phyloP scores from a whole-genome alignment of 768 basidiomycete species.

The Boletus coccyginus region DNA sequence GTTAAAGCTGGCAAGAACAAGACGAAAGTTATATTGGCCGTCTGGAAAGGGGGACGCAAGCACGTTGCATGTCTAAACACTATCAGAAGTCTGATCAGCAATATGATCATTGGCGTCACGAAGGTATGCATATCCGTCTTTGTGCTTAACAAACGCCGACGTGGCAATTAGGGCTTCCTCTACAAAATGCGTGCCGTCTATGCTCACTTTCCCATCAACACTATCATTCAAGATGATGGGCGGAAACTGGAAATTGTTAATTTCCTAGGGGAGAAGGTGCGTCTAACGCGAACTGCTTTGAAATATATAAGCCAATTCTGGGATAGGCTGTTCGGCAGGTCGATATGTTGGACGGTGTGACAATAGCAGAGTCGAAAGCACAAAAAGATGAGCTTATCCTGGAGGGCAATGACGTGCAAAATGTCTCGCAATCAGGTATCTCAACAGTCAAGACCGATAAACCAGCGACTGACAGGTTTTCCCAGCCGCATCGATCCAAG shows the following conservation, averaged over 20 bases:
- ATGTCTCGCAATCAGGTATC: slow-evolving; percentile 93
- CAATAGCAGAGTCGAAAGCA: slow-evolving; percentile 77
- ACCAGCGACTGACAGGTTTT: slow-evolving; percentile 7
- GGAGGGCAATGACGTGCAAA: slow-evolving; percentile 94
- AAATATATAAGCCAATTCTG: neutral
- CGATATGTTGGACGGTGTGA: slow-evolving; percentile 87
- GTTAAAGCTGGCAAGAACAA: slow-evolving; percentile 68
- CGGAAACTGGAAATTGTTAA: slow-evolving; percentile 84
- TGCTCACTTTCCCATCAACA: slow-evolving; percentile 99
- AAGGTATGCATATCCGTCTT: slow-evolving; percentile 50
- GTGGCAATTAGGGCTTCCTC: slow-evolving; percentile 75
- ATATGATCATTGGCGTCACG: slow-evolving; percentile 98
- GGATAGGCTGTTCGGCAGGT: slow-evolving; percentile 86
- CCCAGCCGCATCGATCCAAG: slow-evolving; percentile 93
- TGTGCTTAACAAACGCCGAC: slow-evolving; percentile 3
- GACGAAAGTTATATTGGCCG: slow-evolving; percentile 78
- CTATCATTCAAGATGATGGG: slow-evolving; percentile 82
- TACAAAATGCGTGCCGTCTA: slow-evolving; percentile 99
- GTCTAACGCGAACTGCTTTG: slow-evolving; percentile 9
- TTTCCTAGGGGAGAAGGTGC: slow-evolving; percentile 91
- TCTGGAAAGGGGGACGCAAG: slow-evolving; percentile 98
- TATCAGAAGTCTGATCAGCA: slow-evolving; percentile 90
- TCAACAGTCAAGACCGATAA: neutral
- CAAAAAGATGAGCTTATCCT: slow-evolving; percentile 96
- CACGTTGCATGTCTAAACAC: slow-evolving; percentile 98